Percentiles rank a stretch among this genome's conserved stretches.
Evolutionary conservation across 192 early-diverging fungal species (phyloP).

Genomic region (Ambispora gerdemannii): DNA sequence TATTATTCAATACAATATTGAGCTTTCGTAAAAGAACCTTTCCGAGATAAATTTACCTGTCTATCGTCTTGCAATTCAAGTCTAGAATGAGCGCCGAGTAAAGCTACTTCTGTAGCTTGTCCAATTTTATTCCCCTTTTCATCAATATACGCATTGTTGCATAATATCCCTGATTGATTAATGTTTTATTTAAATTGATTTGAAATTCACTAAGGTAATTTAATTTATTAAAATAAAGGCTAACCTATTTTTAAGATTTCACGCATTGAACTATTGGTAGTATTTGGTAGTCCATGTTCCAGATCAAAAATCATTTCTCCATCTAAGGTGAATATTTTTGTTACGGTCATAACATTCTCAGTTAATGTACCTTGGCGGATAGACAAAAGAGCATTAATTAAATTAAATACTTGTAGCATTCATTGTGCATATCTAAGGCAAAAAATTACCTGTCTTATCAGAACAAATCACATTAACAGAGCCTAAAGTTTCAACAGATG

Average conservation of each 20-base stretch:
- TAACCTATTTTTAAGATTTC: slow-evolving; percentile 54
- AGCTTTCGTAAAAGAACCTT: no score
- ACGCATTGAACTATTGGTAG: slow-evolving; percentile 39
- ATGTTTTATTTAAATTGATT: slow-evolving; percentile 42
- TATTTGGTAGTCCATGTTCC: slow-evolving; percentile 42
- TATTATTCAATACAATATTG: not conserved
- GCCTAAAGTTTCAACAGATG: slow-evolving; percentile 90
- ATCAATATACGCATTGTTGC: slow-evolving; percentile 84
- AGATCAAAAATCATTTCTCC: slow-evolving; percentile 49
- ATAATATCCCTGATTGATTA: slow-evolving; percentile 85
- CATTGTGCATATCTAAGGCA: not conserved
- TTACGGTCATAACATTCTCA: slow-evolving; percentile 92
- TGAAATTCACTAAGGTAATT: slow-evolving; percentile 28
- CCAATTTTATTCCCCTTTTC: slow-evolving; percentile 76
- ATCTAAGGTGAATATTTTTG: slow-evolving; percentile 69
- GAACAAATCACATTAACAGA: slow-evolving; percentile 94
- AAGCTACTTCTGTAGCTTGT: slow-evolving; percentile 92
- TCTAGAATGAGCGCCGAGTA: slow-evolving; percentile 66
- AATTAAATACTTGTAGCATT: not conserved
- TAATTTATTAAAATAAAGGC: slow-evolving; percentile 13
- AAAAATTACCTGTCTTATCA: slow-evolving; percentile 81
- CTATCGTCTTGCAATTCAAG: slow-evolving; percentile 72
- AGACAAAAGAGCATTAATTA: not conserved
- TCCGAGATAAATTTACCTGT: slow-evolving; percentile 58
- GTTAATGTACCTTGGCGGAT: slow-evolving; percentile 73